A percentile compares a stretch with the other conserved stretches of the same genome.
phyloP scores from a whole-genome alignment of 1,139 yeast species.

The Zygosaccharomyces pseudobailii region DNA sequence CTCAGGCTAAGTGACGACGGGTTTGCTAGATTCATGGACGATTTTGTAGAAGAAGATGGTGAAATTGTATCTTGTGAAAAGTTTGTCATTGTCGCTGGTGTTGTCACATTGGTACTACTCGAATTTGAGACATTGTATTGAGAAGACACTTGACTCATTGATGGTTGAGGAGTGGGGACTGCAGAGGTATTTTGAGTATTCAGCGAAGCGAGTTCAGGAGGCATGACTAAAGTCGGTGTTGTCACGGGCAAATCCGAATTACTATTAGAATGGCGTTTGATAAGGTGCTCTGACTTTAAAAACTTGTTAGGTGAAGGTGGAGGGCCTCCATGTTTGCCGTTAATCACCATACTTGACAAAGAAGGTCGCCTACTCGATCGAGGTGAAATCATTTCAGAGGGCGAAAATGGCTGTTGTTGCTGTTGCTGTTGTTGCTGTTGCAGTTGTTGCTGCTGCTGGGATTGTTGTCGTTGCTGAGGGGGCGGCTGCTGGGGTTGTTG shows the following conservation, averaged over 20 bases:
- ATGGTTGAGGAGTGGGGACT: slow-evolving; percentile 14
- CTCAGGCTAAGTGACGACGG: slow-evolving; percentile 20
- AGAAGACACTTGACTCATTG: slow-evolving; percentile 8
- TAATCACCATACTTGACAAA: slow-evolving; percentile 7
- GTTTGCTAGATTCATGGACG: slow-evolving; percentile 16
- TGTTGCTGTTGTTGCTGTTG: slow-evolving; percentile 2
- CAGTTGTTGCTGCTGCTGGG: slow-evolving; percentile 3
- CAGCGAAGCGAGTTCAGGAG: slow-evolving; percentile 23
- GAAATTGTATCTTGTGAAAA: slow-evolving; percentile 11
- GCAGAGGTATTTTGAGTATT: slow-evolving; percentile 21
- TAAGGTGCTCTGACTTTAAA: slow-evolving; percentile 6
- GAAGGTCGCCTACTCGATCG: slow-evolving; percentile 16
- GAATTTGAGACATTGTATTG: slow-evolving; percentile 9
- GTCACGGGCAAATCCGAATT: slow-evolving; percentile 12
- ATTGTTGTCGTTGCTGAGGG: neutral
- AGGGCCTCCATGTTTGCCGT: slow-evolving; percentile 4
- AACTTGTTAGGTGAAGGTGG: slow-evolving; percentile 15
- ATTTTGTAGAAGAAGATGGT: slow-evolving; percentile 21
- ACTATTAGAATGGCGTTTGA: slow-evolving; percentile 10
- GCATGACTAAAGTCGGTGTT: slow-evolving; percentile 22
- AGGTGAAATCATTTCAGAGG: slow-evolving; percentile 13
- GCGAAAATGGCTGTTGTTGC: slow-evolving; percentile 5
- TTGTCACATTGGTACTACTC: slow-evolving; percentile 7
- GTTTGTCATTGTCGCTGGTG: slow-evolving; percentile 5
- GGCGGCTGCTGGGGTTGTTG: slow-evolving; percentile 4